Evolutionary conservation across 768 basidiomycete genomes (phyloP).

Genomic region (Cubamyces lactineus): DNA sequence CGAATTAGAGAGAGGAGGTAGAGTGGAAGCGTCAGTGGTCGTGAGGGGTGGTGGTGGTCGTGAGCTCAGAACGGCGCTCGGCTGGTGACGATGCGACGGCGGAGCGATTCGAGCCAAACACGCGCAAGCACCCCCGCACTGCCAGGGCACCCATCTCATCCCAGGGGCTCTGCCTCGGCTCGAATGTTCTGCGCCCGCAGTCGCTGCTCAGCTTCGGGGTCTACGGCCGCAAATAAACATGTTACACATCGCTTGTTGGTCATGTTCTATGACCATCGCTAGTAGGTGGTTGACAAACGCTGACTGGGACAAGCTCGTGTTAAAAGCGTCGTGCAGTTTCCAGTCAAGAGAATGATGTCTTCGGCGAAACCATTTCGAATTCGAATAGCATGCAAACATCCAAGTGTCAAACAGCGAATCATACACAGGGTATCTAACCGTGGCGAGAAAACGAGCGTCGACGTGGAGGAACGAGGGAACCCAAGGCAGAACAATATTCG

Average conservation of each 20-base stretch:
- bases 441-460: constrained; percentile 3
- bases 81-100: constrained; percentile 26
- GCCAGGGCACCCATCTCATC: constrained; percentile 2
- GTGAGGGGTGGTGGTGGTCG: constrained; percentile 23
- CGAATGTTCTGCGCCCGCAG: constrained; percentile 4
- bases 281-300: too few species aligned
- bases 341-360: not conserved
- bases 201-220: not conserved
- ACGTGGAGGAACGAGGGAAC: not conserved
- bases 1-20: constrained; percentile 20
- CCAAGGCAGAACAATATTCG: too few species aligned
- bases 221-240: not conserved
- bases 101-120: constrained; percentile 22
- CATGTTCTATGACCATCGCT: not conserved
- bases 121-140: constrained; percentile 26
- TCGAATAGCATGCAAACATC: not conserved
- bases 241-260: not conserved
- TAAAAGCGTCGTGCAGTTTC: too few species aligned
- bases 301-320: too few species aligned
- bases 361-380: not conserved
- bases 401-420: not conserved
- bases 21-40: constrained; percentile 23
- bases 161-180: not conserved
- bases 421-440: constrained; percentile 15
- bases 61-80: constrained; percentile 12